Evolutionary conservation across 2,329 filamentous ascomycete species (phyloP).

Genomic region (Aspergillus sp.): DNA sequence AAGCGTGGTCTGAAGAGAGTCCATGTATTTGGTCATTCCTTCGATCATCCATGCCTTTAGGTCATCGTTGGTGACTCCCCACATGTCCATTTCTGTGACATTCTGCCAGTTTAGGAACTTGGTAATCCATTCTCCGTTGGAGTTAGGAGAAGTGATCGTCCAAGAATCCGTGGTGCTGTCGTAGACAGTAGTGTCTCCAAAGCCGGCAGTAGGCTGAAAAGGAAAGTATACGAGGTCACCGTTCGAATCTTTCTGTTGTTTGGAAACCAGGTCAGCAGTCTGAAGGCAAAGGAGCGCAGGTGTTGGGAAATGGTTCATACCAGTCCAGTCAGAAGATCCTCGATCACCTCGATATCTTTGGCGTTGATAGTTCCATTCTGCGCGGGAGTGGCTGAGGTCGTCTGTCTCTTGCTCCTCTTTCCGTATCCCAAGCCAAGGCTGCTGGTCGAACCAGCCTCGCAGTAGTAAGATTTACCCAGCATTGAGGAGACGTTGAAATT

Average conservation of each 20-base stretch:
- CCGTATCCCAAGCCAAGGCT: not conserved
- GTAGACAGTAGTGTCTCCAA: not conserved
- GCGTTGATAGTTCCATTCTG: not conserved
- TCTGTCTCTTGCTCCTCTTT: not conserved
- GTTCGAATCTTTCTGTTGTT: not conserved
- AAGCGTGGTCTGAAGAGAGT: not conserved
- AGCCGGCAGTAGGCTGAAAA: conserved; percentile 1
- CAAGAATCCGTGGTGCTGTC: not conserved
- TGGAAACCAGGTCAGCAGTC: not conserved
- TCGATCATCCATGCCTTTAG: not conserved
- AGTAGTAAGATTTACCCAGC: not conserved
- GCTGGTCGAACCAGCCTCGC: not conserved
- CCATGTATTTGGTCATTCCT: not conserved
- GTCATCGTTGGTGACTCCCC: conserved; percentile 1
- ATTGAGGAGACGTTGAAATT: not conserved
- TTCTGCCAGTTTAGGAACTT: conserved; percentile 1
- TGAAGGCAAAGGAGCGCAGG: not conserved
- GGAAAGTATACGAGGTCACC: not conserved
- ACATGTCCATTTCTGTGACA: not conserved
- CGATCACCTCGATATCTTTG: not conserved
- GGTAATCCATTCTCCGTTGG: conserved; percentile 2
- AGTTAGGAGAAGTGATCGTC: not conserved
- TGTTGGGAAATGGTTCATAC: too few relatives aligned
- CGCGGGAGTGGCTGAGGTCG: not conserved
- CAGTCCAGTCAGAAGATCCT: not conserved